phyloP scores from a whole-genome alignment of 2,329 filamentous ascomycete species.

The Alternaria ethzedia region DNA sequence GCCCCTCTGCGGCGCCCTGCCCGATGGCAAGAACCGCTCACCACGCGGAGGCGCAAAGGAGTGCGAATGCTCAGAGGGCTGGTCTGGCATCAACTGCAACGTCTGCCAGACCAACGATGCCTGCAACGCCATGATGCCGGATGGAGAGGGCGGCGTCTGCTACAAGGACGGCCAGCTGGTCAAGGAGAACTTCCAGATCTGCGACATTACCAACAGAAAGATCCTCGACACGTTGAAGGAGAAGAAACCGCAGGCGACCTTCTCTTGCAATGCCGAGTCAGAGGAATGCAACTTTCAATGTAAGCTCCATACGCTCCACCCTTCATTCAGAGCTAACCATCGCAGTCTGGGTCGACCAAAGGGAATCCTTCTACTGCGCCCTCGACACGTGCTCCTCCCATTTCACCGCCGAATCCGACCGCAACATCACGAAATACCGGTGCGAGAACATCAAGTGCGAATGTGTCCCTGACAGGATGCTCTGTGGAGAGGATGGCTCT shows the following conservation, averaged over 20 bases:
- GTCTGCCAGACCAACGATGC: slow-evolving; percentile 85
- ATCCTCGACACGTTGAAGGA: slow-evolving; percentile 86
- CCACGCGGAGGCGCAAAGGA: slow-evolving; percentile 69
- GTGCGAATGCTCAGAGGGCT: slow-evolving; percentile 91
- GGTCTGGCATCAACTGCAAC: slow-evolving; percentile 96
- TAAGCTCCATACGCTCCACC: slow-evolving; percentile 52
- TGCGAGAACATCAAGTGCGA: slow-evolving; percentile 86
- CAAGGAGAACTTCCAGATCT: slow-evolving; percentile 96
- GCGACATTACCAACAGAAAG: slow-evolving; percentile 94
- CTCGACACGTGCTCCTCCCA: slow-evolving; percentile 79
- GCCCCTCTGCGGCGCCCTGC: slow-evolving; percentile 88
- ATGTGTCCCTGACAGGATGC: slow-evolving; percentile 89
- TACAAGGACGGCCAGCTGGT: slow-evolving; percentile 90
- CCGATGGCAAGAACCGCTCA: slow-evolving; percentile 76
- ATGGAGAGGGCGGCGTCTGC: slow-evolving; percentile 82
- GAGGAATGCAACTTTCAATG: slow-evolving; percentile 93
- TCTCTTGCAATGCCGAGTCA: slow-evolving; percentile 79
- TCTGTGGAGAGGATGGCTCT: slow-evolving; percentile 89
- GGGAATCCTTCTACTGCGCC: slow-evolving; percentile 95
- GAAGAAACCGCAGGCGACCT: slow-evolving; percentile 90
- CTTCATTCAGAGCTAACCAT: slow-evolving; percentile 30
- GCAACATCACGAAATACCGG: slow-evolving; percentile 83
- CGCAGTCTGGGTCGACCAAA: slow-evolving; percentile 89
- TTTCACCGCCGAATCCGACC: slow-evolving; percentile 69
- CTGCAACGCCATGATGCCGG: slow-evolving; percentile 87